phyloP scores from a whole-genome alignment of 2,329 filamentous ascomycete genomes.

The Neoscytalidium dimidiatum region DNA sequence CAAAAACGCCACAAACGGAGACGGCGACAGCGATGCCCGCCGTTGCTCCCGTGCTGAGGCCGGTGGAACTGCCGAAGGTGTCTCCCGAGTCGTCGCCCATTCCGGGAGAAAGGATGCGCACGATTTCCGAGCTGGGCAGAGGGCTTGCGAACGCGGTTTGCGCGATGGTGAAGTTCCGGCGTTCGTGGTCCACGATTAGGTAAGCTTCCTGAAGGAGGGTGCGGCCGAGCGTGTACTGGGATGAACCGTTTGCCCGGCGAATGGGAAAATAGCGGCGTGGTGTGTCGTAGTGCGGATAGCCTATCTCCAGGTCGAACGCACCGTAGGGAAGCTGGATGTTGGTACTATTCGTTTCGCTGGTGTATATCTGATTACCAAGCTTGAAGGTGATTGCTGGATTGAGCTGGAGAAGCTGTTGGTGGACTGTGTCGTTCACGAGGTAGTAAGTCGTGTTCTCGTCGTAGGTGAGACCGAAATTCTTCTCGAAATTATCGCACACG shows the following conservation, averaged over 20 bases:
- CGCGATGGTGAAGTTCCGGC: conserved; percentile 32
- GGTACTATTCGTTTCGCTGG: conserved; percentile 32
- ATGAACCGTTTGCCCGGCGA: conserved; percentile 37
- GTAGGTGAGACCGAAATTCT: conserved; percentile 42
- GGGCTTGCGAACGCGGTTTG: conserved; percentile 10
- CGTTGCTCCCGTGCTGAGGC: conserved; percentile 5
- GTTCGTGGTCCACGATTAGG: conserved; percentile 40
- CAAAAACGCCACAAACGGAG: background rate
- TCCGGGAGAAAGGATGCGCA: background rate
- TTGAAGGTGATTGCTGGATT: conserved; percentile 43
- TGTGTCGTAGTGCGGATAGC: background rate
- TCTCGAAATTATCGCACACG: conserved; percentile 43
- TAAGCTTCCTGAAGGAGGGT: conserved; percentile 42
- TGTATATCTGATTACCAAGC: conserved; percentile 31
- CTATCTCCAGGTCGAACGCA: conserved; percentile 5
- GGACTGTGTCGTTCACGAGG: conserved; percentile 40
- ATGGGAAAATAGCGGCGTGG: conserved; percentile 39
- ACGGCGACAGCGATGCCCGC: conserved; percentile 12
- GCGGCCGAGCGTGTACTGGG: conserved; percentile 30
- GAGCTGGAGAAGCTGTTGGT: conserved; percentile 31
- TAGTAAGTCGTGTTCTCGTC: conserved; percentile 40
- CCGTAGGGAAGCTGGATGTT: conserved; percentile 13
- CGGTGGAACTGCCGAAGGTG: background rate
- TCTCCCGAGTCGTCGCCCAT: background rate
- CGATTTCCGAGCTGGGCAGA: background rate